Percentiles rank a stretch among this genome's conserved stretches.
These are phyloP conservation scores for Onygenales sp. DNA, from an alignment of 2,329 filamentous ascomycete genomes.

Conservation along the genomic window DNA sequence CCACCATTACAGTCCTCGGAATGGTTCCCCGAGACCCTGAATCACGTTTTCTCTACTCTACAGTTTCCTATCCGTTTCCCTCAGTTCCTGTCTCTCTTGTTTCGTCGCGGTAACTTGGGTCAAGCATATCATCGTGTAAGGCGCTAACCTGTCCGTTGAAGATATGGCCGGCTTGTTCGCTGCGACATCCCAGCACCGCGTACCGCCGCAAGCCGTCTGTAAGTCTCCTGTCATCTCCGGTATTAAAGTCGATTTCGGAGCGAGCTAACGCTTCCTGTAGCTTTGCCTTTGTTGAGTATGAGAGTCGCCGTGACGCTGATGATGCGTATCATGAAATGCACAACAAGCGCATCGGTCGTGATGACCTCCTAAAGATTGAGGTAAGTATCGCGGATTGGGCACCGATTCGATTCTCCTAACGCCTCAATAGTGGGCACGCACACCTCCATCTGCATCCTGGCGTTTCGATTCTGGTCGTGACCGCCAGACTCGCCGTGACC, in stretches of 20 bases:
- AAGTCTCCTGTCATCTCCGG: slow-evolving; percentile 39
- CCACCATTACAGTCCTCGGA: background rate
- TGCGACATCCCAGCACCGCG: slow-evolving; percentile 97
- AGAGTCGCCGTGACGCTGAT: slow-evolving; percentile 94
- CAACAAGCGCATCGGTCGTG: slow-evolving; percentile 93
- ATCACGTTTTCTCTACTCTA: background rate
- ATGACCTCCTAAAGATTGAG: slow-evolving; percentile 96
- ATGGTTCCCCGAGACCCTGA: slow-evolving; percentile 3
- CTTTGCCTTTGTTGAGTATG: slow-evolving; percentile 98
- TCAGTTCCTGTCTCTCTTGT: background rate
- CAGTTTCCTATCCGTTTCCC: slow-evolving; percentile 1
- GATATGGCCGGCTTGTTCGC: slow-evolving; percentile 93
- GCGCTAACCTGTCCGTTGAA: slow-evolving; percentile 39
- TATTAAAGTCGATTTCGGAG: slow-evolving; percentile 10
- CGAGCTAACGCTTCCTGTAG: slow-evolving; percentile 33
- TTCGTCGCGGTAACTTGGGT: background rate
- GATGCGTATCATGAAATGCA: slow-evolving; percentile 99
- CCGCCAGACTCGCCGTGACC: slow-evolving; percentile 46
- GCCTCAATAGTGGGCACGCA: slow-evolving; percentile 80
- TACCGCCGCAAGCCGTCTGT: slow-evolving; percentile 91
- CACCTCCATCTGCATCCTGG: slow-evolving; percentile 95
- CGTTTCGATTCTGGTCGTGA: slow-evolving; percentile 89
- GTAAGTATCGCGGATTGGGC: slow-evolving; percentile 41
- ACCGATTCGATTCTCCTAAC: background rate
- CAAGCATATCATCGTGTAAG: background rate